These are phyloP conservation scores for Candida maesae DNA, from an alignment of 805 yeast species.

Conservation along the genomic window DNA sequence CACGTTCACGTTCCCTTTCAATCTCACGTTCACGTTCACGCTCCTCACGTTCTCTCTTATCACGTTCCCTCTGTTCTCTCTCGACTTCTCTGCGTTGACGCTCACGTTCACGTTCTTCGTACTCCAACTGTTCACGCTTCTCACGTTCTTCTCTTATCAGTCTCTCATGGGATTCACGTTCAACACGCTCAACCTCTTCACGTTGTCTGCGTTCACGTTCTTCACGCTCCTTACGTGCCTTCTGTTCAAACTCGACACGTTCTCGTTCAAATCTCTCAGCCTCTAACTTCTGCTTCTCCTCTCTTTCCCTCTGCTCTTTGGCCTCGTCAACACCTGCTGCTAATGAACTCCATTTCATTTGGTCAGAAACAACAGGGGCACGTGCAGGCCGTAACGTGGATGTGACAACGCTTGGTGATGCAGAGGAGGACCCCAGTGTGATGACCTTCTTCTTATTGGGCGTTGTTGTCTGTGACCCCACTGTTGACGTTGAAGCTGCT, in stretches of 20 bases:
- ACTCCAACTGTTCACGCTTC: conserved; percentile 1
- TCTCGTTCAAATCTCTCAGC: no score
- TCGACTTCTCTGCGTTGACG: conserved; percentile 6
- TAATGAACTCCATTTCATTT: conserved; percentile 10
- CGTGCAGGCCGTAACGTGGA: conserved; percentile 9
- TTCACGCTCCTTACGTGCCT: conserved; percentile 1
- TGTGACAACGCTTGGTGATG: conserved; percentile 9
- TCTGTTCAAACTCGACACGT: not conserved
- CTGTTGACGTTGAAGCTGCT: no score
- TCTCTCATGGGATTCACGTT: no score
- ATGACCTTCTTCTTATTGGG: conserved; percentile 8
- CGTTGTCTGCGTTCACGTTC: conserved; percentile 1
- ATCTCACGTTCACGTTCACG: conserved; percentile 10
- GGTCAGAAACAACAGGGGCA: conserved; percentile 9
- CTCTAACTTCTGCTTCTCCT: no score
- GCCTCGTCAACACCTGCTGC: conserved; percentile 2
- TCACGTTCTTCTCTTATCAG: no score
- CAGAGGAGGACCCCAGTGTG: conserved; percentile 2
- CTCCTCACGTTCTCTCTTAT: conserved; percentile 12
- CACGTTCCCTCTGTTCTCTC: conserved; percentile 8
- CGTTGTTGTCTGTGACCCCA: conserved; percentile 2
- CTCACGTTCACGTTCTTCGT: conserved; percentile 1
- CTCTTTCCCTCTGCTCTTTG: conserved; percentile 2
- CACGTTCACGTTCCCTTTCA: conserved; percentile 10
- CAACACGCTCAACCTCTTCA: conserved; percentile 3